Evolutionary conservation across 495 filamentous ascomycete genomes (phyloP).

Genomic region (Xylaria longipes): DNA sequence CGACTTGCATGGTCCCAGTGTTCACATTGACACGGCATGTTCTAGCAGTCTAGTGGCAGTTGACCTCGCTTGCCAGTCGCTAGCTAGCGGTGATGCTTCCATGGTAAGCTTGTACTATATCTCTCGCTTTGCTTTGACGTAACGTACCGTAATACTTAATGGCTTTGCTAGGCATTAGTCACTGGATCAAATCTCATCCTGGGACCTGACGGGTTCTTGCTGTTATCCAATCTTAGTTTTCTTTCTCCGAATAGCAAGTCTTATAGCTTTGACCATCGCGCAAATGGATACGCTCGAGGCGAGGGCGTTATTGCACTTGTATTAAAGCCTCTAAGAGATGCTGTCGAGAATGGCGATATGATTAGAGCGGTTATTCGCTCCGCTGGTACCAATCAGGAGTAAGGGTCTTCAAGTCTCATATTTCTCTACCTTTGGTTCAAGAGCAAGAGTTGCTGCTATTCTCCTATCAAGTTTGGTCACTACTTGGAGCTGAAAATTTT

Average conservation of each 20-base stretch:
- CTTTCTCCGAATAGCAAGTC: conserved; percentile 51
- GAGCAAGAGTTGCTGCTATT: not conserved
- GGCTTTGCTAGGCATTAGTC: conserved; percentile 49
- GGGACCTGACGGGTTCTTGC: conserved; percentile 45
- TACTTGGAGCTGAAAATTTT: not conserved
- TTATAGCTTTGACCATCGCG: conserved; percentile 62
- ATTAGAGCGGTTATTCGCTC: conserved; percentile 66
- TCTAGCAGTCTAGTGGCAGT: conserved; percentile 66
- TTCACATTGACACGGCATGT: conserved; percentile 79
- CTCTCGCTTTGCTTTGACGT: not conserved
- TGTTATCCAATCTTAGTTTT: conserved; percentile 41
- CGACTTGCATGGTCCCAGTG: conserved; percentile 53
- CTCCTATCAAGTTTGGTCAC: not conserved
- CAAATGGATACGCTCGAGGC: conserved; percentile 67
- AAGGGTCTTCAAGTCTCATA: not conserved
- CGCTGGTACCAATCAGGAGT: conserved; percentile 58
- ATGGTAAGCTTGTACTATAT: conserved; percentile 25
- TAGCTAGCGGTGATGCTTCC: conserved; percentile 56
- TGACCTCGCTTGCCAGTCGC: conserved; percentile 75
- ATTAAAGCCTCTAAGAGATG: conserved; percentile 61
- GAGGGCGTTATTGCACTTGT: conserved; percentile 62
- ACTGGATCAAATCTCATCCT: conserved; percentile 58
- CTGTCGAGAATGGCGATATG: conserved; percentile 53
- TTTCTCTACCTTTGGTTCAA: not conserved
- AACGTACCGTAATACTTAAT: not conserved